These are phyloP conservation scores for Cochlearia excelsa DNA, from an alignment of 345 rosid genomes.

Conservation along the genomic window DNA sequence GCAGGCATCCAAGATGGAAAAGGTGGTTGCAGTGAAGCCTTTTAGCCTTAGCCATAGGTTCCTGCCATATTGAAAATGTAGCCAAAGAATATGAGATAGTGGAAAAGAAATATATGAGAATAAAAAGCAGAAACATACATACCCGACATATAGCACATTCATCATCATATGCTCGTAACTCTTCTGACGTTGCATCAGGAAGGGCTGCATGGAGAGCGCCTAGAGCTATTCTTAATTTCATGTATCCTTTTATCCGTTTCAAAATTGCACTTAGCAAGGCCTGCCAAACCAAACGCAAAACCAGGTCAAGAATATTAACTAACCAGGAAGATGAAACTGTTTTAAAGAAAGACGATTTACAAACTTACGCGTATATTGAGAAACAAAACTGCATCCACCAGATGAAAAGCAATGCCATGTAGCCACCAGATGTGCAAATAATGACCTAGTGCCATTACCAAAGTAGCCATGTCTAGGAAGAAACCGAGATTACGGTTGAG, in stretches of 20 bases:
- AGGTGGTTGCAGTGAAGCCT: conserved; percentile 87
- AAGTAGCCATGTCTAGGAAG: conserved; percentile 84
- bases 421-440: conserved; percentile 94
- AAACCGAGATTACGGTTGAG: conserved; percentile 91
- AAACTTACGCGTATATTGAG: conserved; percentile 83
- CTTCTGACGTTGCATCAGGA: conserved; percentile 94
- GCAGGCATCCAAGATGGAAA: conserved; percentile 94
- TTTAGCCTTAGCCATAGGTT: conserved; percentile 99
- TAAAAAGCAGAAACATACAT: conserved; percentile 35
- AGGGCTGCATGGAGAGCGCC: conserved; percentile 96
- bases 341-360: conserved; percentile 13
- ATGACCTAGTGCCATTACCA: conserved; percentile 90
- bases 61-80: conserved; percentile 59
- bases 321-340: not conserved
- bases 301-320: conserved; percentile 4
- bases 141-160: conserved; percentile 99
- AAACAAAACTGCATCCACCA: conserved; percentile 85
- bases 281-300: conserved; percentile 46
- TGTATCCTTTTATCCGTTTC: conserved; percentile 84
- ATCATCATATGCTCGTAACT: conserved; percentile 81
- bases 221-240: conserved; percentile 79
- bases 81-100: conserved; percentile 24
- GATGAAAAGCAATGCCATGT: conserved; percentile 92
- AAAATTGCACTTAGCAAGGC: conserved; percentile 87
- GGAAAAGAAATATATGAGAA: conserved; percentile 24